Evolutionary conservation across 352 stramenopile species (phyloP).

Genomic region (Globisporangium viniferum): DNA sequence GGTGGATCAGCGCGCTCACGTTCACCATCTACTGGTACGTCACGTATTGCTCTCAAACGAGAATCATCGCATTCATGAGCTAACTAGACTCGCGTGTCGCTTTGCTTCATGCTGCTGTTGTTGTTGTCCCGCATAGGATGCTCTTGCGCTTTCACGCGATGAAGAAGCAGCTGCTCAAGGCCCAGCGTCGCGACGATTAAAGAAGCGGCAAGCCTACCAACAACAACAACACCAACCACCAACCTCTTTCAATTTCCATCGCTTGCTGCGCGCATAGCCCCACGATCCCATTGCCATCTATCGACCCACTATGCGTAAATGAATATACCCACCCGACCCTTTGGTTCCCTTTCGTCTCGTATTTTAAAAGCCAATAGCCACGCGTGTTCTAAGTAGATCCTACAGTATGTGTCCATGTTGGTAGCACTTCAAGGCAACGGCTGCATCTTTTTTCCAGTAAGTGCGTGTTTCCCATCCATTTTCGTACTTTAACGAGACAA

Average conservation of each 20-base stretch:
- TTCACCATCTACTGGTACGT: slow-evolving; percentile 82
- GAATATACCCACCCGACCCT: neutral
- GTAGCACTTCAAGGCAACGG: slow-evolving; percentile 3
- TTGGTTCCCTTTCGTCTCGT: neutral
- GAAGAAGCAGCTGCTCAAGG: slow-evolving; percentile 74
- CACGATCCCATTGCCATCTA: neutral
- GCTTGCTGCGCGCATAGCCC: neutral
- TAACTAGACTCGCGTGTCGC: neutral
- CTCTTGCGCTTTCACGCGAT: slow-evolving; percentile 75
- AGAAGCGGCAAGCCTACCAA: neutral
- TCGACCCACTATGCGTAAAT: slow-evolving; percentile 3
- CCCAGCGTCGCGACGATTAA: slow-evolving; percentile 63
- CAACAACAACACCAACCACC: neutral
- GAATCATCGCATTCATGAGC: neutral
- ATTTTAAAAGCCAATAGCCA: neutral
- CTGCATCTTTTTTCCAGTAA: neutral
- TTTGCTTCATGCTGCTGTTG: neutral
- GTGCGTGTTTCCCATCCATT: neutral
- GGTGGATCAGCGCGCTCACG: slow-evolving; percentile 82
- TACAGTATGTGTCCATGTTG: no score
- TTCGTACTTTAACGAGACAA: slow-evolving; percentile 1
- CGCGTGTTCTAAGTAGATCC: no score
- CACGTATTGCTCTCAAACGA: neutral
- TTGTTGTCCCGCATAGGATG: slow-evolving; percentile 38
- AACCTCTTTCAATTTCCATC: neutral